These are phyloP conservation scores for Hydnomerulius pinastri DNA, from an alignment of 768 basidiomycete species.

Conservation along the genomic window DNA sequence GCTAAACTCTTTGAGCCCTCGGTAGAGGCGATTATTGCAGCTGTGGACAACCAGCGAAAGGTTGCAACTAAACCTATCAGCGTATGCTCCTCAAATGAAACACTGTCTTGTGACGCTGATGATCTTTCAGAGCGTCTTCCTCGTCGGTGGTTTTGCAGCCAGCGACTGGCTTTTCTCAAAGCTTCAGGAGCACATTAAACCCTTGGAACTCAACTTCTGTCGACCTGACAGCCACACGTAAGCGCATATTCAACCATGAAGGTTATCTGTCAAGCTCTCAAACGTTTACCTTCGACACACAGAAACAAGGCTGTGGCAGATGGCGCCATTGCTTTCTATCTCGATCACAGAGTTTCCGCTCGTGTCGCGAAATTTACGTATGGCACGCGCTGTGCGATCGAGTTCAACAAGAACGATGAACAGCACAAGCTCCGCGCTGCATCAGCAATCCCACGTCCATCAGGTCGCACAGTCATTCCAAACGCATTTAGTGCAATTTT, in stretches of 20 bases:
- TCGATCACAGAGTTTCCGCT: slow-evolving; percentile 42
- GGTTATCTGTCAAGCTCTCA: neutral
- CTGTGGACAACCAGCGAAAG: slow-evolving; percentile 25
- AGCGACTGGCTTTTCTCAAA: slow-evolving; percentile 44
- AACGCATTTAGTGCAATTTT: slow-evolving; percentile 34
- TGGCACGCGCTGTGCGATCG: slow-evolving; percentile 33
- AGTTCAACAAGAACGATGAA: slow-evolving; percentile 30
- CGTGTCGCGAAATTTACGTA: slow-evolving; percentile 43
- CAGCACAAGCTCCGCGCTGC: slow-evolving; percentile 31
- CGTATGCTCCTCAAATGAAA: slow-evolving; percentile 15
- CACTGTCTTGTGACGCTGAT: slow-evolving; percentile 2
- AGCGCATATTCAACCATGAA: slow-evolving; percentile 10
- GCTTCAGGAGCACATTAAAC: slow-evolving; percentile 33
- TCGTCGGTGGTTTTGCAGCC: slow-evolving; percentile 48
- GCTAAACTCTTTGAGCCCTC: slow-evolving; percentile 33
- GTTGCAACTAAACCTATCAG: slow-evolving; percentile 21
- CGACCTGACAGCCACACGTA: slow-evolving; percentile 57
- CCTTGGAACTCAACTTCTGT: slow-evolving; percentile 40
- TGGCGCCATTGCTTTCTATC: slow-evolving; percentile 44
- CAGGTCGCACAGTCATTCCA: slow-evolving; percentile 33
- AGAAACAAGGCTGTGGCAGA: slow-evolving; percentile 51
- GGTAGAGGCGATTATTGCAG: slow-evolving; percentile 17
- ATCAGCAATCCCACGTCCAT: slow-evolving; percentile 31
- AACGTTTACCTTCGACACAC: neutral
- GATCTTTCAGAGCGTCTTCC: slow-evolving; percentile 35